Evolutionary conservation across 2,329 filamentous ascomycete genomes (phyloP).

Genomic region (Ascochyta koolunga): DNA sequence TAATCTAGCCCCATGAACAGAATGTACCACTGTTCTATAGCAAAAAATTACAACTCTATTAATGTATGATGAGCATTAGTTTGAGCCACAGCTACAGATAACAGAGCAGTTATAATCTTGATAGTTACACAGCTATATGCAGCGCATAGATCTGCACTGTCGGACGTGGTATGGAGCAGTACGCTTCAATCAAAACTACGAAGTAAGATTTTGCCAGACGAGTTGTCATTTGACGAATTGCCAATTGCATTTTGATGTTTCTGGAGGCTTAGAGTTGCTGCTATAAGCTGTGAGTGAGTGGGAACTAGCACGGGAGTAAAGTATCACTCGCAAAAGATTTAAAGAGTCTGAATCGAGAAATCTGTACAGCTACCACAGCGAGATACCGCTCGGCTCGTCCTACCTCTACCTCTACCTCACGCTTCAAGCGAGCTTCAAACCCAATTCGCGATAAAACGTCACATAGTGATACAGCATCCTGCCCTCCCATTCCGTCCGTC

Average conservation of each 20-base stretch:
- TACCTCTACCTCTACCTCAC: constrained; percentile 9
- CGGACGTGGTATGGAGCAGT: too few relatives aligned
- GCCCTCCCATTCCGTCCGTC: constrained; percentile 26
- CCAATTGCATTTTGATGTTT: background rate
- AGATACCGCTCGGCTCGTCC: constrained; percentile 28
- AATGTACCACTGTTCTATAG: too few relatives aligned
- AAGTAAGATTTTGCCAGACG: background rate
- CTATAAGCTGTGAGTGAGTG: background rate
- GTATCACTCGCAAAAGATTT: constrained; percentile 1
- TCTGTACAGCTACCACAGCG: constrained; percentile 41
- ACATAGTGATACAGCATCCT: constrained; percentile 36
- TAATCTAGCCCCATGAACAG: too few relatives aligned
- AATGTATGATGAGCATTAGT: too few relatives aligned
- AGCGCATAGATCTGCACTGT: too few relatives aligned
- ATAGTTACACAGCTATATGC: too few relatives aligned
- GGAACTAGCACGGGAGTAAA: background rate
- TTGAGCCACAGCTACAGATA: too few relatives aligned
- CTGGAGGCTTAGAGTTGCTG: background rate
- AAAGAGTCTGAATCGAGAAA: constrained; percentile 11
- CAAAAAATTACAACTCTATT: too few relatives aligned
- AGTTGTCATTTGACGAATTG: background rate
- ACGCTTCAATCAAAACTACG: background rate
- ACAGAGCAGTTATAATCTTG: too few relatives aligned
- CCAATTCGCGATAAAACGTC: constrained; percentile 28
- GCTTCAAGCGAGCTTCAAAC: constrained; percentile 15